Evolutionary conservation across 2,329 filamentous ascomycete species (phyloP).

Genomic region (Neopestalotiopsis clavispora): DNA sequence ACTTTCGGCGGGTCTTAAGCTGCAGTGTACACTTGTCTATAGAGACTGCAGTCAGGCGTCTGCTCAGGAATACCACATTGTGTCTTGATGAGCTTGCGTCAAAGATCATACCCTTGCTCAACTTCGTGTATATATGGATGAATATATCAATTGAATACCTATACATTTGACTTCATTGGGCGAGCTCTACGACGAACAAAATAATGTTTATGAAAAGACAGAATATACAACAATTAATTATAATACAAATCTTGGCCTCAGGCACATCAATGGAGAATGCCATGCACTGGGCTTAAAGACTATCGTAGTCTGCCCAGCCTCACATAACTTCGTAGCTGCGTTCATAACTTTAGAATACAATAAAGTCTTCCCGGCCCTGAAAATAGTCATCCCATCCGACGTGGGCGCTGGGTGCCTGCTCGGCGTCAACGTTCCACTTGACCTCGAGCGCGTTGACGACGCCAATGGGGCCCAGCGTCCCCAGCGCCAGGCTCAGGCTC

Average conservation of each 20-base stretch:
- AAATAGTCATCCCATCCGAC: constrained; percentile 20
- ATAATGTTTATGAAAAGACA: too few relatives aligned
- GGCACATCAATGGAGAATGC: not conserved
- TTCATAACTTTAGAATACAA: constrained; percentile 14
- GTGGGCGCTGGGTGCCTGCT: not conserved
- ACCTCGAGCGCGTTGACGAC: constrained; percentile 13
- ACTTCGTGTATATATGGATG: too few relatives aligned
- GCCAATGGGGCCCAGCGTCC: constrained; percentile 16
- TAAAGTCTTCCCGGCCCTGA: constrained; percentile 19
- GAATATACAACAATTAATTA: not conserved
- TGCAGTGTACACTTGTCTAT: not conserved
- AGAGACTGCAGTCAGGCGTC: too few relatives aligned
- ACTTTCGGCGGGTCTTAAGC: not conserved
- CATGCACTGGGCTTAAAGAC: too few relatives aligned
- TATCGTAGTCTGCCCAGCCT: not conserved
- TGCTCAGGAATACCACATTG: too few relatives aligned
- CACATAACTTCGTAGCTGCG: not conserved
- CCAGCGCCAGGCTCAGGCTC: constrained; percentile 15
- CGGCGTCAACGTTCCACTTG: constrained; percentile 17
- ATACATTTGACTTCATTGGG: too few relatives aligned
- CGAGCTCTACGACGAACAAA: too few relatives aligned
- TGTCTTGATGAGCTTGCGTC: too few relatives aligned
- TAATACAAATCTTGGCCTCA: not conserved
- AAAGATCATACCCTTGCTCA: too few relatives aligned
- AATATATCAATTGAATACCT: too few relatives aligned